Evolutionary conservation across 2,329 filamentous ascomycete genomes (phyloP).

Genomic region (Fonsecaea nubica): DNA sequence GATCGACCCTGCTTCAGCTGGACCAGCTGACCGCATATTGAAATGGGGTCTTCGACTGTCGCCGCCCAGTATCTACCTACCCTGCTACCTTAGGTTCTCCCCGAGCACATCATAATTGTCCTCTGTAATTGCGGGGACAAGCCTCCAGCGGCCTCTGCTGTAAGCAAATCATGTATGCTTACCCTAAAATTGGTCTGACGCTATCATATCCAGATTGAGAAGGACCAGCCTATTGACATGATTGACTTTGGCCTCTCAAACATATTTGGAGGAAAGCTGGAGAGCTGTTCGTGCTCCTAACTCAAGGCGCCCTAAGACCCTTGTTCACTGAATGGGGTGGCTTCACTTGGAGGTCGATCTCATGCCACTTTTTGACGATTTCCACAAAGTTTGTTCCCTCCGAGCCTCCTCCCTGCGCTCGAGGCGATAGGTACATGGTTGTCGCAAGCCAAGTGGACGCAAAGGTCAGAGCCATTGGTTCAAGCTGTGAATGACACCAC

Average conservation of each 20-base stretch:
- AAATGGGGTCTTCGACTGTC: background rate
- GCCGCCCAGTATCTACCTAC: background rate
- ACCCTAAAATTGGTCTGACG: constrained; percentile 13
- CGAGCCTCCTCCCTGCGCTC: background rate
- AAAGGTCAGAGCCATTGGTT: background rate
- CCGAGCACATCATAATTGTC: background rate
- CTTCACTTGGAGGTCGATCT: background rate
- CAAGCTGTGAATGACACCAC: background rate
- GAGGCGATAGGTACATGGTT: background rate
- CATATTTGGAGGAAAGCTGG: background rate
- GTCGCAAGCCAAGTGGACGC: background rate
- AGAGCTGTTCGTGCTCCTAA: background rate
- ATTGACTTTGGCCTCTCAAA: constrained; percentile 1
- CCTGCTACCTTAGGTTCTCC: background rate
- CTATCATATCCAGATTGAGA: constrained; percentile 10
- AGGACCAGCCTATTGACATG: constrained; percentile 5
- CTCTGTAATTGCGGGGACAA: constrained; percentile 7
- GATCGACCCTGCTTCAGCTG: background rate
- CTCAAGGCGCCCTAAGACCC: background rate
- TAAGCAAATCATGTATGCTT: constrained; percentile 28
- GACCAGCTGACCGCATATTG: constrained; percentile 7
- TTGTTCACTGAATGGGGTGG: background rate
- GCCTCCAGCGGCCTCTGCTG: background rate
- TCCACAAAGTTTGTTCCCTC: background rate
- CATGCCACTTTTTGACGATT: background rate